A percentile compares a stretch with the other conserved stretches of the same genome.
Evolutionary conservation across 345 rosid species (phyloP).

Genomic region (Salix brachista): DNA sequence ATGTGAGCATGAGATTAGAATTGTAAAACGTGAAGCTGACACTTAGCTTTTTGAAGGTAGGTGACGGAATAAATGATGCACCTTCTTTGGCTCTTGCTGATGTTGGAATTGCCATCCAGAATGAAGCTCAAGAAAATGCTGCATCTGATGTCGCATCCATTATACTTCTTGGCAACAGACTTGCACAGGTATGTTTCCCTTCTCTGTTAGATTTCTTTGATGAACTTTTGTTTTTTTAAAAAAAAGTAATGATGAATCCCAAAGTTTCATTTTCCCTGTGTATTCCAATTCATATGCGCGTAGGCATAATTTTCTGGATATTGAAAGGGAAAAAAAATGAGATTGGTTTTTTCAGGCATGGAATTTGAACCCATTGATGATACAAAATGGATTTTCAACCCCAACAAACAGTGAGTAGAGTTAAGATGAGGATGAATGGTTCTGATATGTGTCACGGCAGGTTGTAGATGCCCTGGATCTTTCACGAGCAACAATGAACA

Average conservation of each 20-base stretch:
- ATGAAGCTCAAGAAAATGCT: slow-evolving; percentile 86
- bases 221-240: too few relatives aligned
- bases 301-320: neutral
- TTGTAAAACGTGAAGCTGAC: neutral
- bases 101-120: slow-evolving; percentile 87
- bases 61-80: slow-evolving; percentile 97
- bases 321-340: neutral
- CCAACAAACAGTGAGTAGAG: neutral
- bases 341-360: neutral
- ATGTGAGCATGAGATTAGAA: neutral
- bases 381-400: neutral
- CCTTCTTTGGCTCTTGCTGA: slow-evolving; percentile 90
- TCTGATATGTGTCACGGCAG: slow-evolving; percentile 29
- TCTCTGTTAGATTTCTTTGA: neutral
- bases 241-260: neutral
- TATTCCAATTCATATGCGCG: neutral
- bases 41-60: slow-evolving; percentile 49
- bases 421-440: neutral
- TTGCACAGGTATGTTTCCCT: slow-evolving; percentile 60
- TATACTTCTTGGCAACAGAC: slow-evolving; percentile 80
- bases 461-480: slow-evolving; percentile 81
- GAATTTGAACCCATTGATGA: neutral
- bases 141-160: slow-evolving; percentile 89
- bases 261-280: neutral
- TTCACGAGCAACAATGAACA: slow-evolving; percentile 80